phyloP scores from a whole-genome alignment of 1,284 basidiomycete species.

The Inonotus obliquus region DNA sequence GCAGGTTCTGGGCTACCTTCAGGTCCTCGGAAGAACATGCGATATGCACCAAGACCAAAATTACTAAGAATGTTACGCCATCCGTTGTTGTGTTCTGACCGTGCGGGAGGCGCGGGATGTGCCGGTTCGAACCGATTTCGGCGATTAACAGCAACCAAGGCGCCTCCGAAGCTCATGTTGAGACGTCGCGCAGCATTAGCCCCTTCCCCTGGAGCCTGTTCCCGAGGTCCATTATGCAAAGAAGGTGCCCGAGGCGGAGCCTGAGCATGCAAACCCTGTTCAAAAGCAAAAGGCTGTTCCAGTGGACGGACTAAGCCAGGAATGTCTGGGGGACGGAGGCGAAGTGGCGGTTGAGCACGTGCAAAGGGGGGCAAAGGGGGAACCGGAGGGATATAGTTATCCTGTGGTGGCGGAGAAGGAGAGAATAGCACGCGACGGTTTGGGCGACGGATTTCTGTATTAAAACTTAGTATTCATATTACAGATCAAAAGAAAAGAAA shows the following conservation, averaged over 20 bases:
- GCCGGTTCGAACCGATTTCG: slow-evolving; percentile 23
- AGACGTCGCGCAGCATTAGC: slow-evolving; percentile 42
- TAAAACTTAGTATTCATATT: not conserved
- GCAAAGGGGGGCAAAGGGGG: slow-evolving; percentile 37
- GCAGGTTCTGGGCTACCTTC: not conserved
- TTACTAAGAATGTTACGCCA: not conserved
- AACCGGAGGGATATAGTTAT: slow-evolving; percentile 26
- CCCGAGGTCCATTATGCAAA: not conserved
- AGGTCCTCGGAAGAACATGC: not conserved
- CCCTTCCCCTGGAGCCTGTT: slow-evolving; percentile 1
- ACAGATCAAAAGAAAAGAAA: not conserved
- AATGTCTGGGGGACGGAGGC: slow-evolving; percentile 23
- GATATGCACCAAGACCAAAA: not conserved
- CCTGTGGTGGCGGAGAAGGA: slow-evolving; percentile 37
- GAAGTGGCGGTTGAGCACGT: slow-evolving; percentile 20
- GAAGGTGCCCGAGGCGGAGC: slow-evolving; percentile 22
- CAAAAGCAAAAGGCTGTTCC: slow-evolving; percentile 42
- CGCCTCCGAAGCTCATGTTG: slow-evolving; percentile 64
- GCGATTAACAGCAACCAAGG: slow-evolving; percentile 43
- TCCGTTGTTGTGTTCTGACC: not conserved
- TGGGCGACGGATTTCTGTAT: slow-evolving; percentile 1
- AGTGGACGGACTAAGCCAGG: slow-evolving; percentile 37
- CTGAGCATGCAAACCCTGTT: slow-evolving; percentile 25
- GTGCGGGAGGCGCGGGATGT: not conserved
- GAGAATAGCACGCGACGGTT: slow-evolving; percentile 32